phyloP scores from a whole-genome alignment of 202 grass and related monocot genomes.

The Carex sylvatica region DNA sequence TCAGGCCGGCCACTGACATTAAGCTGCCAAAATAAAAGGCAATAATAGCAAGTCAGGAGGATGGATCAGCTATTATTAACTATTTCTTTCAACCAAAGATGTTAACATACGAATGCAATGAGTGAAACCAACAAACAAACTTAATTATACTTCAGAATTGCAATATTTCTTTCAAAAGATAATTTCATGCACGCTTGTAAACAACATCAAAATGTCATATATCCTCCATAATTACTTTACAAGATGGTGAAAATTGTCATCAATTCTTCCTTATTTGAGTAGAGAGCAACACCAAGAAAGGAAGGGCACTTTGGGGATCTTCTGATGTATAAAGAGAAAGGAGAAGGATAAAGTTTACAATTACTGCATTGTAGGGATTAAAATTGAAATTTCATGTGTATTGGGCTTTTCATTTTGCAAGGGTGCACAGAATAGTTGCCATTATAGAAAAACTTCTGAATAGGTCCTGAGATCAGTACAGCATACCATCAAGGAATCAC shows the following conservation, averaged over 20 bases:
- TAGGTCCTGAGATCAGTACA: conserved; percentile 4
- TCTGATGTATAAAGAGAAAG: not conserved
- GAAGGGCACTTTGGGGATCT: not conserved
- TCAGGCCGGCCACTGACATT: conserved; percentile 90
- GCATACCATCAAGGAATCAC: conserved; percentile 73
- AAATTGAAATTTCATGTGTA: not conserved
- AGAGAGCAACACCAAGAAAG: not conserved
- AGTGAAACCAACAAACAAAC: not conserved
- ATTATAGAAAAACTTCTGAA: not conserved
- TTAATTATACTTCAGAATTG: not conserved
- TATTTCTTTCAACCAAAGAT: not conserved
- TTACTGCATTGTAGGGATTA: not conserved
- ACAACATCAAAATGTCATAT: not conserved
- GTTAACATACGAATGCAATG: not conserved
- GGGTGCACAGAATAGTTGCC: not conserved
- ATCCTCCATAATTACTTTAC: not conserved
- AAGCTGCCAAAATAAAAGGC: conserved; percentile 43
- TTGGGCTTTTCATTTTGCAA: not conserved
- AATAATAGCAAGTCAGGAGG: not conserved
- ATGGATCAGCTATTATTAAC: not conserved
- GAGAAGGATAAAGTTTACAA: not conserved
- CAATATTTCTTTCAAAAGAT: not conserved
- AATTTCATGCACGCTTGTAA: not conserved
- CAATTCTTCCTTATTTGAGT: not conserved
- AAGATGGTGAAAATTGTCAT: not conserved